phyloP scores from a whole-genome alignment of 108 stramenopile genomes.

The Nitzschia sp. region DNA sequence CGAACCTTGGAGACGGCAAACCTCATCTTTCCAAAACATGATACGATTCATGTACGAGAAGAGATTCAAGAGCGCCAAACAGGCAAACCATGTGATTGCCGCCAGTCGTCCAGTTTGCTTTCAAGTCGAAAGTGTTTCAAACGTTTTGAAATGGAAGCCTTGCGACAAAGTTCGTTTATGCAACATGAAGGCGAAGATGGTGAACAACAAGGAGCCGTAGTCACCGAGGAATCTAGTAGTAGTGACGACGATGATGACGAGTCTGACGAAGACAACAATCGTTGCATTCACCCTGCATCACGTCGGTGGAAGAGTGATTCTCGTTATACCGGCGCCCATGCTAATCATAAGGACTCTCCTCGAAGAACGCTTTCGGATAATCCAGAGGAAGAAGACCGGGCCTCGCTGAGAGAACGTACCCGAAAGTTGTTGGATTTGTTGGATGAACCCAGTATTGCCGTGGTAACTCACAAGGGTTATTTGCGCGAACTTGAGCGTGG shows the following conservation, averaged over 20 bases:
- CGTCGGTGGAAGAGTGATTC: background rate
- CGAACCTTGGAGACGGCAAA: slow-evolving; percentile 56
- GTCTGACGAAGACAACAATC: background rate
- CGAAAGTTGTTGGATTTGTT: slow-evolving; percentile 51
- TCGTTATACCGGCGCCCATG: background rate
- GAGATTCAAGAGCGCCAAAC: slow-evolving; percentile 24
- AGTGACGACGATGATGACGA: background rate
- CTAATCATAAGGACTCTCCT: no score
- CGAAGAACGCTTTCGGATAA: background rate
- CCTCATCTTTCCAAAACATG: slow-evolving; percentile 43
- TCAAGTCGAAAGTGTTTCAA: background rate
- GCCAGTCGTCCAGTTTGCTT: background rate
- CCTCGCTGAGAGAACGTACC: slow-evolving; percentile 53
- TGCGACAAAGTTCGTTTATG: background rate
- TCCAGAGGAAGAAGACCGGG: slow-evolving; percentile 17
- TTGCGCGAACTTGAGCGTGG: slow-evolving; percentile 71
- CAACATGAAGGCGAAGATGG: background rate
- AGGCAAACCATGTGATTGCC: slow-evolving; percentile 23
- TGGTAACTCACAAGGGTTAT: slow-evolving; percentile 72
- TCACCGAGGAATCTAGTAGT: background rate
- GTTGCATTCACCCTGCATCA: background rate
- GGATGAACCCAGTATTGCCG: slow-evolving; percentile 41
- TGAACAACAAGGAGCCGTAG: background rate
- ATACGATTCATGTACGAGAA: slow-evolving; percentile 41
- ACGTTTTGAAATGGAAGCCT: slow-evolving; percentile 11